A percentile compares a stretch with the other conserved stretches of the same genome.
Conservation (phyloP, 805 yeast genomes). For the Ogataea populi-albae region DNA sequence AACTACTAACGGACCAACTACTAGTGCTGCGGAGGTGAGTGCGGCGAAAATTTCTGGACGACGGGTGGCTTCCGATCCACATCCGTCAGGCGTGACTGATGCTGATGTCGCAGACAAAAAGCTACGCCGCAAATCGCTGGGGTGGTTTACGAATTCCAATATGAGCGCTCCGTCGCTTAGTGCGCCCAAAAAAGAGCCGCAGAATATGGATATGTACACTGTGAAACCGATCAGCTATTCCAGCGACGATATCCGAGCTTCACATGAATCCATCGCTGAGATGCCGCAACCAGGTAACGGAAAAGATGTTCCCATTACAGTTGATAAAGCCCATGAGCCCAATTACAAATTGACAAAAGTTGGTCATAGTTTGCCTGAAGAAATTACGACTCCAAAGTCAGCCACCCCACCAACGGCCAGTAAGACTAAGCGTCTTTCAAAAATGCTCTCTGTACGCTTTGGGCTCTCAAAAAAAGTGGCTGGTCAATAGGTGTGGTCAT, state of each 20-base stretch:
- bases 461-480: constrained; percentile 24
- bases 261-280: not conserved
- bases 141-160: constrained; percentile 25
- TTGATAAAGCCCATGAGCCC: too few species aligned
- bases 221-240: constrained; percentile 7
- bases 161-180: constrained; percentile 17
- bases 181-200: constrained; percentile 1
- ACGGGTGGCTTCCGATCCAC: constrained; percentile 14
- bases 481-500: too few species aligned
- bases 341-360: constrained; percentile 8
- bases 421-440: constrained; percentile 22
- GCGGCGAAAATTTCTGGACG: constrained; percentile 1
- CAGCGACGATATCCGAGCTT: constrained; percentile 7
- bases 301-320: too few species aligned
- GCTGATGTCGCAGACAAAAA: constrained; percentile 8
- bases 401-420: constrained; percentile 10
- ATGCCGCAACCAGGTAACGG: constrained; percentile 1
- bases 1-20: not conserved
- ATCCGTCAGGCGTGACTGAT: constrained; percentile 1
- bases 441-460: constrained; percentile 24
- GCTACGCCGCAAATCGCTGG: constrained; percentile 20
- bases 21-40: not conserved
- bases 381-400: constrained; percentile 8
- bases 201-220: not conserved
- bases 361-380: constrained; percentile 3